Percentiles rank a stretch among this genome's conserved stretches.
Evolutionary conservation across 2,329 filamentous ascomycete genomes (phyloP).

Genomic region (Tolypocladium tropicale): DNA sequence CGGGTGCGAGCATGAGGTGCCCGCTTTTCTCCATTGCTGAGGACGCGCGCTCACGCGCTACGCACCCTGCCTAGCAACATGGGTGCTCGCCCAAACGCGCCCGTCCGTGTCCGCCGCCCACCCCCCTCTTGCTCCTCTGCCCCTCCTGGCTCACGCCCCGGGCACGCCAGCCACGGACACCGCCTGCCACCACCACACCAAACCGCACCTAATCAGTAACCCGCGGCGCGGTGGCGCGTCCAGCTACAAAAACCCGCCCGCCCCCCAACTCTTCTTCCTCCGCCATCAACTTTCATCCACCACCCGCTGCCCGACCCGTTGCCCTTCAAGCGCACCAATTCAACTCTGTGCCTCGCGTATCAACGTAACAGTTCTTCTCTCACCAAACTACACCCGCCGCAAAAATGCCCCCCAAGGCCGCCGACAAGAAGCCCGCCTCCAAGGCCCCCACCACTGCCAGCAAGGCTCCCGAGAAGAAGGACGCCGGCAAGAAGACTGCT

Average conservation of each 20-base stretch:
- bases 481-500: constrained; percentile 99
- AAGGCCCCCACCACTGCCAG: constrained; percentile 77
- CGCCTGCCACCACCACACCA: constrained; percentile 6
- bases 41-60: neutral
- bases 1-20: neutral
- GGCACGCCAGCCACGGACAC: neutral
- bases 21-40: neutral
- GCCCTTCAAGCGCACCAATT: constrained; percentile 7
- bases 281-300: constrained; percentile 34
- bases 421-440: constrained; percentile 97
- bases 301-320: constrained; percentile 23
- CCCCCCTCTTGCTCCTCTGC: too few species aligned
- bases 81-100: too few species aligned
- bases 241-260: constrained; percentile 50
- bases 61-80: too few species aligned
- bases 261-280: constrained; percentile 38
- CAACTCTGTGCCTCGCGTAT: neutral
- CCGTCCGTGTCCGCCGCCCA: too few species aligned
- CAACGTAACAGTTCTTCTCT: constrained; percentile 4
- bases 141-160: neutral
- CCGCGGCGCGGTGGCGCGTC: constrained; percentile 37
- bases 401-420: constrained; percentile 96
- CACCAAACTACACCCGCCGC: constrained; percentile 13
- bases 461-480: constrained; percentile 86
- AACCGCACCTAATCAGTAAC: constrained; percentile 43